Base-by-base conservation (phyloP, 805 yeast genomes). In the Ogataea wickerhamii region DNA sequence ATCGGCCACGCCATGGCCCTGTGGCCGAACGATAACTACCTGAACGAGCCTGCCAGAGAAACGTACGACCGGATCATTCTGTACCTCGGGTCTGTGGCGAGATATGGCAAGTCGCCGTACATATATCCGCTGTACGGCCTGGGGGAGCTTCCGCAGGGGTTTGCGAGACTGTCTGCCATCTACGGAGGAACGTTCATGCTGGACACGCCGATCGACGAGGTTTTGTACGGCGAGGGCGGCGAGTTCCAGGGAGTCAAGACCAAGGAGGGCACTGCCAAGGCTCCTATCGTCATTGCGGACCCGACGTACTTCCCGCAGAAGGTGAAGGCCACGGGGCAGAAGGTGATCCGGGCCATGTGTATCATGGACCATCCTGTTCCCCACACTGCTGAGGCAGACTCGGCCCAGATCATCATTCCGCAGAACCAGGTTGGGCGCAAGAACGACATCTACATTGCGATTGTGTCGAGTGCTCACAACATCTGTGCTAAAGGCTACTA, bases 1-100 rank as follows among this genome's bases (percentile, higher is more conserved):
- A 86, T 93, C 48, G 98, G 98, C 32, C 98, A 93, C 63, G 93
- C 98, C 4, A 93, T 93, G 98, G 98, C 97, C 12, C 74, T 93
- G 43, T 89, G 95, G 82, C 76, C 93, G 16, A 89, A 87, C 55
- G 98, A 93, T 57, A 88, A 83, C 38, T 93, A 93, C 61, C 68
- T 93, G 56, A 74, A 71, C 43, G 80, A 86, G 62, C 96, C 96
- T 7, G 96, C 96, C 5, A 76, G 96, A 57, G 96, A 88, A 58
- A 81, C 96, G 7, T 77, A 83, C 53, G 93, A 91, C 60, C 74
- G 98, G 62, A 78, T 93, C 39, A 64, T 85, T 35, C 72, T 93
- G 44, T 93, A 93, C 56, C 82, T 87, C 33, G 87, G 86, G 52
- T 85, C 95, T 11, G 94, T 93, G 44, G 93, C 96, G 20, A 80